Conservation (phyloP, 306 rosid genomes). For the Dryas octopetala region DNA sequence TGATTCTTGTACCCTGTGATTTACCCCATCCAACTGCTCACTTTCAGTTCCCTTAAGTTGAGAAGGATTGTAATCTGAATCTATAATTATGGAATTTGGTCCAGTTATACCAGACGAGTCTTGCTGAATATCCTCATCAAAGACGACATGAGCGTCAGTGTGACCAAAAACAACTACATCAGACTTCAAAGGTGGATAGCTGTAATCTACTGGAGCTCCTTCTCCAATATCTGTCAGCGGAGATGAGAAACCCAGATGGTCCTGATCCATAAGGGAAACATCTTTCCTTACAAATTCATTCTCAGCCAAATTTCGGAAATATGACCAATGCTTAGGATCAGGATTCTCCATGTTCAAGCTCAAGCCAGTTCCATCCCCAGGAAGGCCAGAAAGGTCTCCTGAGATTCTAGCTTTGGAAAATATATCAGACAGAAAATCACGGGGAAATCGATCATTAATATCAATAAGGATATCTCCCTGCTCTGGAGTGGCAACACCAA, state of each 20-base stretch:
- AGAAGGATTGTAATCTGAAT: constrained; percentile 45
- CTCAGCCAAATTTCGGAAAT: constrained; percentile 75
- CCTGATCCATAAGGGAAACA: constrained; percentile 80
- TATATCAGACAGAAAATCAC: constrained; percentile 55
- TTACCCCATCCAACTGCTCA: constrained; percentile 62
- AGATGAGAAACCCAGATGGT: constrained; percentile 62
- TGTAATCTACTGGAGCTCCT: constrained; percentile 47
- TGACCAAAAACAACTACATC: constrained; percentile 44
- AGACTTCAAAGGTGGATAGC: constrained; percentile 51
- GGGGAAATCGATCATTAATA: constrained; percentile 64
- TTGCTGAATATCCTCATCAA: constrained; percentile 46
- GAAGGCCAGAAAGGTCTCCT: constrained; percentile 39
- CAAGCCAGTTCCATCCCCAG: constrained; percentile 54
- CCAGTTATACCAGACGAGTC: constrained; percentile 41
- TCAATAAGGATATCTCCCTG: constrained; percentile 64
- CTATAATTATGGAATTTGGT: constrained; percentile 31
- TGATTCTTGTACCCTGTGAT: constrained; percentile 46
- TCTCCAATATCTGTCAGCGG: constrained; percentile 36
- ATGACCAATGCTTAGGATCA: constrained; percentile 80
- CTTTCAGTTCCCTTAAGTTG: constrained; percentile 49
- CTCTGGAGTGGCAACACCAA: constrained; percentile 37
- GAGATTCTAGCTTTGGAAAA: constrained; percentile 50
- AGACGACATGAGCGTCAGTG: constrained; percentile 47
- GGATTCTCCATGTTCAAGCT: constrained; percentile 73
- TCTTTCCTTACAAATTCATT: constrained; percentile 57